These are phyloP conservation scores for Talaromyces wortmannii DNA, from an alignment of 495 filamentous ascomycete genomes.

Conservation along the genomic window DNA sequence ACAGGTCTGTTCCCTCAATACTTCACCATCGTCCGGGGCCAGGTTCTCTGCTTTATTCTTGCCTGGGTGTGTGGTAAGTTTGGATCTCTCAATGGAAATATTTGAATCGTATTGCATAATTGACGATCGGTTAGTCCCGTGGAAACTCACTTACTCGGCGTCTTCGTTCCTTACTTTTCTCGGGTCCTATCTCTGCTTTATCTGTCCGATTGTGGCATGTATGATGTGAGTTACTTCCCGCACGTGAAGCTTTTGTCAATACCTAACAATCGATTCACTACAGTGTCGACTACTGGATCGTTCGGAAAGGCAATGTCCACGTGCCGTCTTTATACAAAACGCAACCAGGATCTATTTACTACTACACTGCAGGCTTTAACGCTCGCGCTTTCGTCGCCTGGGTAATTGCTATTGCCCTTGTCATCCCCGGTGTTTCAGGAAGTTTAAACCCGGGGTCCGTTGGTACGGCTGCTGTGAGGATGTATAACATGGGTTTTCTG, in stretches of 20 bases:
- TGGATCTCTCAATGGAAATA: background rate
- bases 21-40: constrained; percentile 49
- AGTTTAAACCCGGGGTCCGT: constrained; percentile 1
- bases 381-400: constrained; percentile 9
- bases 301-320: constrained; percentile 16
- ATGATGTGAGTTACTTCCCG: constrained; percentile 12
- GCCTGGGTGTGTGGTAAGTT: constrained; percentile 32
- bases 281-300: constrained; percentile 28
- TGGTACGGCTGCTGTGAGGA: constrained; percentile 5
- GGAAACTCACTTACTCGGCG: constrained; percentile 21
- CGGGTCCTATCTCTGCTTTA: constrained; percentile 37
- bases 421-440: constrained; percentile 9
- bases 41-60: constrained; percentile 41
- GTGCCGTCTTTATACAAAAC: constrained; percentile 7
- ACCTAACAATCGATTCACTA: background rate
- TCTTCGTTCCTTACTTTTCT: constrained; percentile 40
- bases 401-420: constrained; percentile 7
- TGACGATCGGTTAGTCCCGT: constrained; percentile 34
- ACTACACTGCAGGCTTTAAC: constrained; percentile 10
- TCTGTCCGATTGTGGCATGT: constrained; percentile 30
- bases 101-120: background rate
- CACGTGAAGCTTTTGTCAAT: background rate
- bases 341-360: constrained; percentile 2
- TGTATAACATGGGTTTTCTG: constrained; percentile 15
- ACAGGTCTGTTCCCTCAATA: constrained; percentile 44